These are phyloP conservation scores for Plasmodium billcollinsi DNA, from an alignment of 169 alveolate genomes.

Conservation along the genomic window DNA sequence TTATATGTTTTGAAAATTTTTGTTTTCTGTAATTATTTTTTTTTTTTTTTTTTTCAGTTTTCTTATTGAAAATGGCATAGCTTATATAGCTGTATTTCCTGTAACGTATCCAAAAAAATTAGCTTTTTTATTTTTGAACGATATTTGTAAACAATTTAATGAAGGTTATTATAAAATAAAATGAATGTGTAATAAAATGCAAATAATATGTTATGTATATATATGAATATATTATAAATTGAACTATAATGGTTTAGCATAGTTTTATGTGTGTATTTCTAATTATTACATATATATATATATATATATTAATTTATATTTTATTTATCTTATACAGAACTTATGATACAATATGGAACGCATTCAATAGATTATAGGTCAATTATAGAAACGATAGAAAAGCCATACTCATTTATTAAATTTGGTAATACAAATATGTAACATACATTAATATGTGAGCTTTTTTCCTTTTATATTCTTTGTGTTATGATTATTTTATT, in stretches of 20 bases:
- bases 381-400: constrained; percentile 78
- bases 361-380: constrained; percentile 76
- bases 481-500: background rate
- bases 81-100: constrained; percentile 82
- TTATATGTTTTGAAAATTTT: background rate
- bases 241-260: too few species aligned
- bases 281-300: constrained; percentile 2
- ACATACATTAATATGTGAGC: background rate
- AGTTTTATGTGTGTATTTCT: too few species aligned
- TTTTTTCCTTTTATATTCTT: background rate
- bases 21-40: background rate
- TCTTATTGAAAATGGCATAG: constrained; percentile 85
- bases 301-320: background rate
- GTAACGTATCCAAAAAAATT: constrained; percentile 82
- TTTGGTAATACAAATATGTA: constrained; percentile 77
- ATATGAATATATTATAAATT: too few species aligned
- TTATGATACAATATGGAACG: constrained; percentile 78
- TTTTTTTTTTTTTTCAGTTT: constrained; percentile 72
- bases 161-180: constrained; percentile 41
- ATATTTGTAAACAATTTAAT: constrained; percentile 82
- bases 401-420: constrained; percentile 85
- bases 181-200: too few species aligned
- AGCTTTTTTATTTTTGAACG: constrained; percentile 83
- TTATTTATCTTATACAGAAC: constrained; percentile 33
- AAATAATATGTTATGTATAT: too few species aligned